Evolutionary conservation across 2,329 filamentous ascomycete species (phyloP), one percentile per base, ranked within the genome.

Genomic region (Cladosporium velox): DNA sequence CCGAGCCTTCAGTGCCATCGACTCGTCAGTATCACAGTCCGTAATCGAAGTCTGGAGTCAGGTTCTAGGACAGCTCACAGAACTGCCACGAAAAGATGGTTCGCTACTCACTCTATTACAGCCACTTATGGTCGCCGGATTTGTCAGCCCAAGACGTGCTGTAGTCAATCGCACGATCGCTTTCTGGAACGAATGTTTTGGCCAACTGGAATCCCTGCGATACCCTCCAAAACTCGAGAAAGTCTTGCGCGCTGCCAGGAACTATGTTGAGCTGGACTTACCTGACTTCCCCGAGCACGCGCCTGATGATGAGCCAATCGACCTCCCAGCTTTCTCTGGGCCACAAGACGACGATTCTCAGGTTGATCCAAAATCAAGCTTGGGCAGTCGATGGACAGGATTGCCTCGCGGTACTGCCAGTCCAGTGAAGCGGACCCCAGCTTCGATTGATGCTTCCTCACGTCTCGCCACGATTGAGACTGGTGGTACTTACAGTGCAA

Each of bases 151-250:
- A 6, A 82, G 85, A 68, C 80, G 78, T 57, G 77, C 75, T 3
- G 81, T 85, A 11, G 81, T 83, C 12, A 85, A 85, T 55, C 74
- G 74, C 3, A 84, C 87, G 1, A 81, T 88, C 30, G 73, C 77
- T 18, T 82, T 85, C 68, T 97, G 92, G 92, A 93, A 93, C 70
- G 75, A 78, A 0, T 85, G 88, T 0, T 92, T 92, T 72, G 88
- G 88, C 24, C 79, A 84, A 18, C 83, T 86, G 47, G 81, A 86
- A 3, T 79, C 79, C 5, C 73, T 92, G 1, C 79, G 86, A 28
- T 94, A 91, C 76, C 90, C 92, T 0, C 77, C 84, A 12, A 81
- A 80, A 34, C 81, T 97, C 5, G 87, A 88, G 71, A 77, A 82
- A 2, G 85, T 88, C 1, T 80, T 97, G 38, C 80, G 85, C 30